Evolutionary conservation across 1,139 yeast species (phyloP).

Genomic region (Magnusiomyces paraingens): DNA sequence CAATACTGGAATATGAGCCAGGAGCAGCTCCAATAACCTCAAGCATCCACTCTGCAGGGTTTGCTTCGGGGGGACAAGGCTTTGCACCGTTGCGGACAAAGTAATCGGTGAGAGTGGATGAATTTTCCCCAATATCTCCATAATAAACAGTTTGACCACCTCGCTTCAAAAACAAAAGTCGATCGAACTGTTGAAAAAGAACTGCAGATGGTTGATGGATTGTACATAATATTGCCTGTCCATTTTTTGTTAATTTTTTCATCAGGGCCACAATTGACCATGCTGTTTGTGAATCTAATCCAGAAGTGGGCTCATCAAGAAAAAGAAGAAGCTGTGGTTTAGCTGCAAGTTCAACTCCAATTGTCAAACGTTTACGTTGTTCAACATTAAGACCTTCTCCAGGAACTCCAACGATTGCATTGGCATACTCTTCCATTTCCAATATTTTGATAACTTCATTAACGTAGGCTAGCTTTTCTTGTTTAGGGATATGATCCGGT

Average conservation of each 20-base stretch:
- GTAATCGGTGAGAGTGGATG: slow-evolving; percentile 53
- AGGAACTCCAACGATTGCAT: slow-evolving; percentile 77
- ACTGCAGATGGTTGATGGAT: slow-evolving; percentile 82
- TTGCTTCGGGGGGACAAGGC: slow-evolving; percentile 60
- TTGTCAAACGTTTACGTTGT: slow-evolving; percentile 77
- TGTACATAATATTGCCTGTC: slow-evolving; percentile 79
- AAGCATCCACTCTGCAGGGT: slow-evolving; percentile 83
- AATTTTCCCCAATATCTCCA: slow-evolving; percentile 68
- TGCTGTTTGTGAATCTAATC: slow-evolving; percentile 87
- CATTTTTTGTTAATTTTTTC: slow-evolving; percentile 67
- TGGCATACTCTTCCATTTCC: slow-evolving; percentile 69
- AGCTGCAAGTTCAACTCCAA: slow-evolving; percentile 84
- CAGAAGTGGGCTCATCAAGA: slow-evolving; percentile 91
- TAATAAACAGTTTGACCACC: slow-evolving; percentile 80
- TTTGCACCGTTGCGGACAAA: slow-evolving; percentile 63
- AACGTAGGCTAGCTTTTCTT: slow-evolving; percentile 63
- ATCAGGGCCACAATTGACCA: slow-evolving; percentile 77
- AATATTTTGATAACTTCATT: slow-evolving; percentile 62
- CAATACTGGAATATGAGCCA: slow-evolving; percentile 58
- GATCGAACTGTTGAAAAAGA: slow-evolving; percentile 68
- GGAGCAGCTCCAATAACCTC: slow-evolving; percentile 79
- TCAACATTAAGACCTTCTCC: slow-evolving; percentile 74
- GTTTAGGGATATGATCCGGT: slow-evolving; percentile 45
- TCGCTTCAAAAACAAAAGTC: slow-evolving; percentile 59
- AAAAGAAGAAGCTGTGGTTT: slow-evolving; percentile 75